These are phyloP conservation scores for Colletotrichum shisoi DNA, from an alignment of 2,329 filamentous ascomycete genomes.

Conservation along the genomic window DNA sequence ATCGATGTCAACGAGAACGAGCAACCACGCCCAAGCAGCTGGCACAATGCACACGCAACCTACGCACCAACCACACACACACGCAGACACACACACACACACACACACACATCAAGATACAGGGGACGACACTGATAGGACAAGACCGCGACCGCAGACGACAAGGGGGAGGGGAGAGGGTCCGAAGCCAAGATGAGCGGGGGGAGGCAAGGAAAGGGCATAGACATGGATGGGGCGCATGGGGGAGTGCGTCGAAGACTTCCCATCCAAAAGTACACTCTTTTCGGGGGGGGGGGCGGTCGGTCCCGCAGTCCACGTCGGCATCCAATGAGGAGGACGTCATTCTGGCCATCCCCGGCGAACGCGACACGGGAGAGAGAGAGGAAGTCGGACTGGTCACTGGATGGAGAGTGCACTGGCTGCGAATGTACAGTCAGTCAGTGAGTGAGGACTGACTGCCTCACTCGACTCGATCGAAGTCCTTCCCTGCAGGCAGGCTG, in stretches of 20 bases:
- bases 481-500: conserved; percentile 31
- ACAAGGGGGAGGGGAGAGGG: conserved; percentile 20
- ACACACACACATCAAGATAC: conserved; percentile 7
- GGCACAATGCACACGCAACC: neutral
- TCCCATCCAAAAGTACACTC: conserved; percentile 8
- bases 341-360: conserved; percentile 37
- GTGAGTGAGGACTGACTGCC: too few relatives aligned
- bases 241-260: conserved; percentile 17
- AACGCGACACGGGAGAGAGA: conserved; percentile 32
- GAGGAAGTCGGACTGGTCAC: neutral
- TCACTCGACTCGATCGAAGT: conserved; percentile 38
- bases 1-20: neutral
- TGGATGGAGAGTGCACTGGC: conserved; percentile 28
- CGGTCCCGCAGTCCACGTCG: conserved; percentile 17
- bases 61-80: too few relatives aligned
- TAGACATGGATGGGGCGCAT: conserved; percentile 6
- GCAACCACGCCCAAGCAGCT: conserved; percentile 10
- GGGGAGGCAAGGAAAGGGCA: conserved; percentile 25
- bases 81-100: too few relatives aligned
- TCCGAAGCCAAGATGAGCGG: neutral
- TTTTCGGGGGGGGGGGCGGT: conserved; percentile 13
- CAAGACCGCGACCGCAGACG: conserved; percentile 8
- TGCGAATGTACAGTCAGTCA: conserved; percentile 29
- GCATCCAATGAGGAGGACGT: conserved; percentile 36
- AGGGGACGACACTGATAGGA: conserved; percentile 17